These are phyloP conservation scores for Phytopythium aichiense DNA, from an alignment of 352 stramenopile species.

Conservation along the genomic window DNA sequence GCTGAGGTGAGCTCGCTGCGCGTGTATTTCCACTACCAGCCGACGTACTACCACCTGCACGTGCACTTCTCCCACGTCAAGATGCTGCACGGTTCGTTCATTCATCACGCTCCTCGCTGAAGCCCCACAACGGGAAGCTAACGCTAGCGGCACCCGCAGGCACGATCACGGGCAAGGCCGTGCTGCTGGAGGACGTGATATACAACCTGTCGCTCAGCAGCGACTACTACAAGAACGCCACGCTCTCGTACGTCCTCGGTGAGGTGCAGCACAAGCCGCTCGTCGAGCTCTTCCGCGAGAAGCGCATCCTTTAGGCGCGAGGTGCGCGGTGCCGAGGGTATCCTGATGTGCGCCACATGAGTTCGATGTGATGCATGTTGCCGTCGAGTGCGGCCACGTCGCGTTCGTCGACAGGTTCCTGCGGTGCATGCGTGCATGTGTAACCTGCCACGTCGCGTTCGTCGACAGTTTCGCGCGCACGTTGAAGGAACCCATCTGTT, in stretches of 20 bases:
- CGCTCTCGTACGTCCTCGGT: constrained; percentile 68
- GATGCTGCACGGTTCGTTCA: constrained; percentile 53
- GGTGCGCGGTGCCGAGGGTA: neutral
- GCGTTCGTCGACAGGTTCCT: no score
- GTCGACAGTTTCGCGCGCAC: constrained; percentile 3
- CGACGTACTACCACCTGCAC: constrained; percentile 88
- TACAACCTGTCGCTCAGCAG: constrained; percentile 65
- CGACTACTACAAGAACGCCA: constrained; percentile 71
- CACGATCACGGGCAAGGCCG: constrained; percentile 72
- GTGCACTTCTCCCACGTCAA: constrained; percentile 87
- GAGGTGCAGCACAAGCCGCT: constrained; percentile 81
- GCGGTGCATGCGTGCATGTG: neutral
- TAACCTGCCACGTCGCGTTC: neutral
- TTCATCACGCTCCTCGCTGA: neutral
- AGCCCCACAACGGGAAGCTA: neutral
- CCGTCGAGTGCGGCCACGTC: no score
- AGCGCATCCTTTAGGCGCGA: constrained; percentile 33
- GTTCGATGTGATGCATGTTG: no score
- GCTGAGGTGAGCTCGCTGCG: constrained; percentile 50
- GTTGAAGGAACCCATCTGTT: constrained; percentile 1
- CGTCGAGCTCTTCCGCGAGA: constrained; percentile 55
- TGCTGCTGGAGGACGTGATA: constrained; percentile 83
- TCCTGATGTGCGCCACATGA: constrained; percentile 8
- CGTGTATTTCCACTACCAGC: constrained; percentile 87
- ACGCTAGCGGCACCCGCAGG: constrained; percentile 19